Evolutionary conservation across 1,284 basidiomycete genomes (phyloP), one percentile per base, ranked within the genome.

Genomic region (Pisolithus thermaeus): DNA sequence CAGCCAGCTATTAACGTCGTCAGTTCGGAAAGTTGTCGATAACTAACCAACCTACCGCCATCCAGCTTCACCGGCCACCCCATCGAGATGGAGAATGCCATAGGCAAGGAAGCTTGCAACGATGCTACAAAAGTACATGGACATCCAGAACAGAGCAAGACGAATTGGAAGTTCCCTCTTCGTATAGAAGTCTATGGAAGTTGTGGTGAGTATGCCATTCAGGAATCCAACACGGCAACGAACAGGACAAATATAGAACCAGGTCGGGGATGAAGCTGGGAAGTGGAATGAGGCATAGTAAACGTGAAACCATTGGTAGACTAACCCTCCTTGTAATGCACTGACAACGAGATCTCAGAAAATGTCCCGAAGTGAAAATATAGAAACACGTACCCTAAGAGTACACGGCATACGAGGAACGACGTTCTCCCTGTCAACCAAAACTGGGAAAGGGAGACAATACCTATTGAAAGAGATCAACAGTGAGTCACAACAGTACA

Each of bases 161-260:
- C 87, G 79, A 38, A 87, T 65, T 0, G 85, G 84, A 2, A 90
- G 72, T 61, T 86, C 83, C 5, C 67, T 75, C 63, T 81, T 83
- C 3, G 79, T 85, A 63, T 87, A 87, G 60, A 80, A 88, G 41
- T 62, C 61, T 63, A n/a, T 23, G 7, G 23, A 37, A 12, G 5
- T 2, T 14, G 12, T 35, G 32, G 32, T 35, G 12, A 14, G 32
- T 35, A 14, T 12, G 12, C 12, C 2, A 14, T 4, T 12, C 12
- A 35, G 32, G 12, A 35, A 14, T 35, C 32, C 5, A 35, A 11
- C 12, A 14, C 32, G 4, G 32, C 32, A 35, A 67, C 73, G 22
- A 36, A 78, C 77, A 87, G 1, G 82, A 83, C 18, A 87, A 65
- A 61, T 87, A 87, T 2, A 87, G 67, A 52, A 87, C 77, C 4